These are phyloP conservation scores for Coemansia sp. DNA, from an alignment of 192 early-diverging fungal genomes.

Conservation along the genomic window DNA sequence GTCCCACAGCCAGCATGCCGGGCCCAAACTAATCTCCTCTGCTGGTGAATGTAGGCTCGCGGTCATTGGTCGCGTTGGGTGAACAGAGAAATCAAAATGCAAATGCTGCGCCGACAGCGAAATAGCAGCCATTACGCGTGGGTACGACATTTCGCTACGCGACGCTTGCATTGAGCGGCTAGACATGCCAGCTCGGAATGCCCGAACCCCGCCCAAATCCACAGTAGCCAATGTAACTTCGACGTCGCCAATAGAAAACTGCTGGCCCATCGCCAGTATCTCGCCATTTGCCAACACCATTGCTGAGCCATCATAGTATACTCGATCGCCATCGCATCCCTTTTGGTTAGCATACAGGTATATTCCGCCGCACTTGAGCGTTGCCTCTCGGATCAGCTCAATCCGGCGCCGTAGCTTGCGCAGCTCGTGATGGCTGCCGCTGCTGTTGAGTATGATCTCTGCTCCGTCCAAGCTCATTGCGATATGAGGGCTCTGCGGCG, in stretches of 20 bases:
- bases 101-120: conserved; percentile 44
- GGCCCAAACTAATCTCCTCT: conserved; percentile 91
- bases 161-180: conserved; percentile 85
- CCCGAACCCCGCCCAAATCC: conserved; percentile 85
- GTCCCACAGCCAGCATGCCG: conserved; percentile 99
- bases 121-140: conserved; percentile 62
- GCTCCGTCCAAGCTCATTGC: conserved; percentile 91
- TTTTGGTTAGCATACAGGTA: conserved; percentile 97
- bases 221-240: conserved; percentile 91
- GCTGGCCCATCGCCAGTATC: conserved; percentile 83
- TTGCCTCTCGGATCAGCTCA: conserved; percentile 87
- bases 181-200: conserved; percentile 66
- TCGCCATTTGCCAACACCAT: conserved; percentile 90
- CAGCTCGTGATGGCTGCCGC: conserved; percentile 96
- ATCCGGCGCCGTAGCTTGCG: conserved; percentile 85
- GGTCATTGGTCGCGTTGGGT: conserved; percentile 21
- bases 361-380: conserved; percentile 88
- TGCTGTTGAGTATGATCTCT: conserved; percentile 95
- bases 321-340: conserved; percentile 96
- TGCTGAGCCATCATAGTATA: conserved; percentile 95
- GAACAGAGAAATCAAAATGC: conserved; percentile 25
- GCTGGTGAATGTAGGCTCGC: conserved; percentile 71
- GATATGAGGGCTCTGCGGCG: conserved; percentile 94
- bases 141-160: conserved; percentile 57
- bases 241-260: conserved; percentile 93